phyloP scores from a whole-genome alignment of 768 basidiomycete genomes.

The Russula sp. region DNA sequence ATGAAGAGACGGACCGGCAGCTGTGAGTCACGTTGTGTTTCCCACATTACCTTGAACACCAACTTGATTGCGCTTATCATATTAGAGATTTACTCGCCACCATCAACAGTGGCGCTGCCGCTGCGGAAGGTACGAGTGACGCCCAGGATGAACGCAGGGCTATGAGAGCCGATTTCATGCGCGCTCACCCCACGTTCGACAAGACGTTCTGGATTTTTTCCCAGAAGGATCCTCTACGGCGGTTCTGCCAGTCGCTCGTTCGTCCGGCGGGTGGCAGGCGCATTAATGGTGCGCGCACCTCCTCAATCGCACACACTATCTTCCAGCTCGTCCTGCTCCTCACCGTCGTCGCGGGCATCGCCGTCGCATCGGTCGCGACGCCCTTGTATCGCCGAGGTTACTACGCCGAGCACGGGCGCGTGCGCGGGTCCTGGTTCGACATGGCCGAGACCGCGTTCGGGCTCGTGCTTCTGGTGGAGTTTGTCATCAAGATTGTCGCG shows the following conservation, averaged over 20 bases:
- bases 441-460: constrained; percentile 70
- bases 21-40: constrained; percentile 41
- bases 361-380: constrained; percentile 77
- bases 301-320: constrained; percentile 54
- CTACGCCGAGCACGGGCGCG: constrained; percentile 48
- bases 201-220: constrained; percentile 85
- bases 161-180: constrained; percentile 80
- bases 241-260: constrained; percentile 74
- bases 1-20: constrained; percentile 65
- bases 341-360: constrained; percentile 73
- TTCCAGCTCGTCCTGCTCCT: constrained; percentile 71
- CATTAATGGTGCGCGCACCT: constrained; percentile 70
- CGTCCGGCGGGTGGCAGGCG: constrained; percentile 79
- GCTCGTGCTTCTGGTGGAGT: constrained; percentile 67
- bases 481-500: constrained; percentile 83
- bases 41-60: not conserved
- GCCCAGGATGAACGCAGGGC: constrained; percentile 62
- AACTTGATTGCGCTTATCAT: not conserved
- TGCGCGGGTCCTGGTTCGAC: constrained; percentile 82
- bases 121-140: constrained; percentile 51
- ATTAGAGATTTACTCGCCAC: constrained; percentile 61
- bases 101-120: constrained; percentile 46
- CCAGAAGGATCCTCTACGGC: constrained; percentile 67
- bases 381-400: constrained; percentile 76
- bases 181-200: constrained; percentile 83